These are phyloP conservation scores for Suillus decipiens DNA, from an alignment of 768 basidiomycete species.

Conservation along the genomic window DNA sequence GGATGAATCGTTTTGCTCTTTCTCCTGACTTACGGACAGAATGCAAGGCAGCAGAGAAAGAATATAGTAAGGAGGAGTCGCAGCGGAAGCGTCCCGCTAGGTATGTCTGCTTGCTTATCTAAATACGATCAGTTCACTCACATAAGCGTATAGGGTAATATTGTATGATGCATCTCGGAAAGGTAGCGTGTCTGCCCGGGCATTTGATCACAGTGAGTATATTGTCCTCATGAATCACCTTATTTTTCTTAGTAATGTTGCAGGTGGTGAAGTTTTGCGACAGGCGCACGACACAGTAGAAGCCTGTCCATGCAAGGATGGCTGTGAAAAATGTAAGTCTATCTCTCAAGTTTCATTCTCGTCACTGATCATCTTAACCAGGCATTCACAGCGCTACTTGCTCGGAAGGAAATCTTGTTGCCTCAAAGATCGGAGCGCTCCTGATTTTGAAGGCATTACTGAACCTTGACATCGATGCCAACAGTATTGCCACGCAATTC, in stretches of 20 bases:
- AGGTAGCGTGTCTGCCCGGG: constrained; percentile 73
- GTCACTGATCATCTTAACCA: constrained; percentile 28
- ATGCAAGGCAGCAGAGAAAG: constrained; percentile 79
- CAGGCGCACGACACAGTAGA: constrained; percentile 61
- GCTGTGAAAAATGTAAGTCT: constrained; percentile 67
- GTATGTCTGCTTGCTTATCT: constrained; percentile 31
- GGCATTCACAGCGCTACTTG: constrained; percentile 70
- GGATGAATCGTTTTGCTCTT: constrained; percentile 75
- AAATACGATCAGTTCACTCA: neutral
- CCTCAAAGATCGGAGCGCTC: constrained; percentile 74
- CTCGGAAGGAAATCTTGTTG: constrained; percentile 70
- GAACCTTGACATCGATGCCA: constrained; percentile 40
- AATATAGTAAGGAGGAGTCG: constrained; percentile 55
- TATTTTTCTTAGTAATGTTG: constrained; percentile 2
- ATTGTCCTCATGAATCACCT: neutral
- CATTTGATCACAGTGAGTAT: constrained; percentile 73
- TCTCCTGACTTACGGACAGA: constrained; percentile 75
- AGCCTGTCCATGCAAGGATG: constrained; percentile 64
- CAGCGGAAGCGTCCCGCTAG: constrained; percentile 69
- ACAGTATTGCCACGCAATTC: constrained; percentile 37
- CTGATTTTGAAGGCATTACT: constrained; percentile 66
- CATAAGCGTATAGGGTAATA: constrained; percentile 53
- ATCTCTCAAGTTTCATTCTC: neutral
- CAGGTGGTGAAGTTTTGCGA: constrained; percentile 58
- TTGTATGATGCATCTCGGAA: constrained; percentile 77